phyloP scores from a whole-genome alignment of 2,329 filamentous ascomycete genomes.

The Diaporthe batatas region DNA sequence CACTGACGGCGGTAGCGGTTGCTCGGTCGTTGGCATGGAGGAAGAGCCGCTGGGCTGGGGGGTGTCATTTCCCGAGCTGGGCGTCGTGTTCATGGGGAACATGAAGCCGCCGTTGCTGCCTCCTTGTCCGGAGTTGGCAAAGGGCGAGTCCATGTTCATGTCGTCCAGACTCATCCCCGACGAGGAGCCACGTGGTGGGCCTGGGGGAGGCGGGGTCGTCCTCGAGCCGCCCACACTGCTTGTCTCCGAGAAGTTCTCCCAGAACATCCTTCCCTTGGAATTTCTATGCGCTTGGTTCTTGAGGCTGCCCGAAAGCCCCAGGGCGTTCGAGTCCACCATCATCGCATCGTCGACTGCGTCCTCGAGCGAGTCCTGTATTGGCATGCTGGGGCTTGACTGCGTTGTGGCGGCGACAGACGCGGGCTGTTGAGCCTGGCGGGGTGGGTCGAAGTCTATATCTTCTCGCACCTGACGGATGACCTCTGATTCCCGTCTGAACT shows the following conservation, averaged over 20 bases:
- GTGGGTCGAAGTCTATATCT: conserved; percentile 74
- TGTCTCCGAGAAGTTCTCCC: conserved; percentile 82
- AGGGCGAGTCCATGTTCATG: conserved; percentile 79
- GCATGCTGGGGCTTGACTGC: conserved; percentile 77
- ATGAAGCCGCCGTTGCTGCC: conserved; percentile 46
- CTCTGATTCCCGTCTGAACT: conserved; percentile 91
- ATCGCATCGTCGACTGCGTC: conserved; percentile 78
- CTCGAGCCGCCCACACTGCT: conserved; percentile 61
- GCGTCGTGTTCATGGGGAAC: conserved; percentile 50
- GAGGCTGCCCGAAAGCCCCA: conserved; percentile 74
- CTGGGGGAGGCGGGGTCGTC: conserved; percentile 75
- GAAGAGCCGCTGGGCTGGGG: conserved; percentile 52
- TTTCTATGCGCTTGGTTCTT: conserved; percentile 80
- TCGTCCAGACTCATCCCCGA: conserved; percentile 76
- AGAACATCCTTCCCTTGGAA: conserved; percentile 78
- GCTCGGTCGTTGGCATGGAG: conserved; percentile 46
- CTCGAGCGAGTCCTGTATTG: conserved; percentile 74
- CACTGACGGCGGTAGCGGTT: conserved; percentile 68
- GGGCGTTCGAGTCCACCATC: conserved; percentile 66
- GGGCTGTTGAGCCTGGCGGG: conserved; percentile 51
- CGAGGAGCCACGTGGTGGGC: conserved; percentile 68
- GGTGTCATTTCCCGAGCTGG: conserved; percentile 54
- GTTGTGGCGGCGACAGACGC: conserved; percentile 67
- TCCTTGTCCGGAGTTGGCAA: conserved; percentile 46
- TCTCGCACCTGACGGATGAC: conserved; percentile 96